Conservation (phyloP, 192 early-diverging fungal species). For the Kickxella alabastrina region DNA sequence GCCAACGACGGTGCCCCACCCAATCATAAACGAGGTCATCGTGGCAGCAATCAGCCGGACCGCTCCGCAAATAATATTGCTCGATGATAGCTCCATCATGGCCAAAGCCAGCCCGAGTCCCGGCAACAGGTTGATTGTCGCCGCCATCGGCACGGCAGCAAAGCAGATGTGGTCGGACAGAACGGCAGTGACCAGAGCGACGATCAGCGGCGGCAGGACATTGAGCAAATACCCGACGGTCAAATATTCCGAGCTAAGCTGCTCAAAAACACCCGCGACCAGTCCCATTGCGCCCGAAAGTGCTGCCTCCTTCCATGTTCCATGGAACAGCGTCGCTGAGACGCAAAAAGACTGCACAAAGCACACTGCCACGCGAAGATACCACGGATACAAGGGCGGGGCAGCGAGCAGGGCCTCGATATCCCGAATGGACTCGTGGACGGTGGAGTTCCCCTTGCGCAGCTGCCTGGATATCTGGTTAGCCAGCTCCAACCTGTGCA, state of each 20-base stretch:
- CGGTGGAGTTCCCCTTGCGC: conserved; percentile 52
- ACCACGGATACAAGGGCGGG: conserved; percentile 50
- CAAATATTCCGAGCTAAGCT: conserved; percentile 51
- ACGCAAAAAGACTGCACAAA: conserved; percentile 54
- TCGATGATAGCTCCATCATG: conserved; percentile 76
- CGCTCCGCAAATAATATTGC: conserved; percentile 79
- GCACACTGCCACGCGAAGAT: conserved; percentile 51
- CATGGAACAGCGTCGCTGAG: conserved; percentile 58
- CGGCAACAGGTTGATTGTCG: conserved; percentile 58
- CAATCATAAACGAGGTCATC: conserved; percentile 70
- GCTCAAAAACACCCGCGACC: conserved; percentile 53
- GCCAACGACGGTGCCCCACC: conserved; percentile 62
- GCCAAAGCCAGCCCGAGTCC: conserved; percentile 71
- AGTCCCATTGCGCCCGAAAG: conserved; percentile 46
- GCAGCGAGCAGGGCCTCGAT: conserved; percentile 52
- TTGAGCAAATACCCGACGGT: conserved; percentile 59
- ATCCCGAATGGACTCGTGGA: conserved; percentile 59
- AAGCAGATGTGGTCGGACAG: conserved; percentile 56
- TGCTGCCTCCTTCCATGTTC: conserved; percentile 58
- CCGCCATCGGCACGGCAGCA: conserved; percentile 55
- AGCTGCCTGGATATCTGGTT: conserved; percentile 59
- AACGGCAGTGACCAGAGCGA: conserved; percentile 55
- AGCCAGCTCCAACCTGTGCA: conserved; percentile 57
- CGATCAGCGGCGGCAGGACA: conserved; percentile 53
- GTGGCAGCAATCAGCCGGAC: conserved; percentile 72